Evolutionary conservation across 2,329 filamentous ascomycete genomes (phyloP).

Genomic region (Cladosporium sp.): DNA sequence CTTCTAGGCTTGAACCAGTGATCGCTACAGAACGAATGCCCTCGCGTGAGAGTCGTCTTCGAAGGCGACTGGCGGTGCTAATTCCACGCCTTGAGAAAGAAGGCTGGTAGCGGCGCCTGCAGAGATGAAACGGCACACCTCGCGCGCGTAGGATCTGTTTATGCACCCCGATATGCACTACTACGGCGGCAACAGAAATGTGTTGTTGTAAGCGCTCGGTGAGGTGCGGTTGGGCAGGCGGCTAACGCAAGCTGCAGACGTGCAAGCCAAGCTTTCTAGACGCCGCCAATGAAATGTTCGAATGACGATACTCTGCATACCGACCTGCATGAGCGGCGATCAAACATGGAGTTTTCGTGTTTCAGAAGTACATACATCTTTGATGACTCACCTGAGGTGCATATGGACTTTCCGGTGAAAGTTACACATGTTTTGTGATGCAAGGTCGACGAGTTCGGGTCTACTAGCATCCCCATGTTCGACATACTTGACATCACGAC

Average conservation of each 20-base stretch:
- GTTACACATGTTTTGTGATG: too few relatives aligned
- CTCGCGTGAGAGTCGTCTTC: background rate
- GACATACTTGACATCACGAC: too few relatives aligned
- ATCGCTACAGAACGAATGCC: background rate
- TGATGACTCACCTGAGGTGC: slow-evolving; percentile 7
- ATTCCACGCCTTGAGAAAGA: background rate
- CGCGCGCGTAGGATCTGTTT: background rate
- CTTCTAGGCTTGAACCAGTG: background rate
- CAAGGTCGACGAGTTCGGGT: too few relatives aligned
- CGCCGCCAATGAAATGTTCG: background rate
- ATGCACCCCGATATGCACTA: background rate
- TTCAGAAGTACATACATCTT: slow-evolving; percentile 8
- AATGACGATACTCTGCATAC: background rate
- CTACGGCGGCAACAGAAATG: background rate
- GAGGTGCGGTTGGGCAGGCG: slow-evolving; percentile 9
- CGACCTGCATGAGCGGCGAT: slow-evolving; percentile 8
- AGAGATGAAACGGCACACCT: slow-evolving; percentile 3
- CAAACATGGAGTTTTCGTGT: slow-evolving; percentile 1
- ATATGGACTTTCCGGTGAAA: background rate
- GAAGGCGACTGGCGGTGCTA: background rate
- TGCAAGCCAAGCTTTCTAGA: slow-evolving; percentile 6
- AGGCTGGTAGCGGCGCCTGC: slow-evolving; percentile 7
- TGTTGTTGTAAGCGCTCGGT: slow-evolving; percentile 9
- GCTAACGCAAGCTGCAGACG: slow-evolving; percentile 9
- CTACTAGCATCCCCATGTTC: too few relatives aligned